Conservation (phyloP, 2,329 filamentous ascomycete species). For the Elsinoe australis region DNA sequence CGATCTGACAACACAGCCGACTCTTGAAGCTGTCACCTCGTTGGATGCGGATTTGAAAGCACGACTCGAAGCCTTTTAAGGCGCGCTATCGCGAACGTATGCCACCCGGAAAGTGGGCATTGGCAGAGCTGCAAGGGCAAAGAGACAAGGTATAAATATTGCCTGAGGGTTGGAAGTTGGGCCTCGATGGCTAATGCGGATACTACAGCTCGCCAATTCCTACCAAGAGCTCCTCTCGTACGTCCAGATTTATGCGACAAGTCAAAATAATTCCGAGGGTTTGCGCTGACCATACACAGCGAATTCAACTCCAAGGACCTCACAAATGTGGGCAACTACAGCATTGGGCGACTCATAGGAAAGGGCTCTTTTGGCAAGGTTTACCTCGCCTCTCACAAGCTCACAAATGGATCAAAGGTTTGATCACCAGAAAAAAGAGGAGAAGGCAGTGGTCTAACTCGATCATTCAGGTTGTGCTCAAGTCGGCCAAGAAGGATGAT, state of each 20-base stretch:
- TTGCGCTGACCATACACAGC: slow-evolving; percentile 42
- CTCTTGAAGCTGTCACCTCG: neutral
- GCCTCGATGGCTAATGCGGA: slow-evolving; percentile 17
- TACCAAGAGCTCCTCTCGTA: slow-evolving; percentile 95
- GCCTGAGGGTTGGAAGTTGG: neutral
- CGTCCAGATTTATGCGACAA: too few relatives aligned
- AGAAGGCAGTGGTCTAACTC: neutral
- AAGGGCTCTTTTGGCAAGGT: slow-evolving; percentile 99
- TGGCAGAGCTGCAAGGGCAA: slow-evolving; percentile 32
- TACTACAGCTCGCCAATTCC: slow-evolving; percentile 76
- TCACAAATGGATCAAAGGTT: slow-evolving; percentile 97
- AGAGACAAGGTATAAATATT: slow-evolving; percentile 28
- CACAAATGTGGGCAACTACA: slow-evolving; percentile 89
- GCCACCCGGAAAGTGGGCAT: slow-evolving; percentile 29
- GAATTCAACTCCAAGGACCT: slow-evolving; percentile 92
- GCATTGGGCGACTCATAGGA: slow-evolving; percentile 81
- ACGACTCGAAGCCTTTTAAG: neutral
- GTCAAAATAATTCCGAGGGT: slow-evolving; percentile 12
- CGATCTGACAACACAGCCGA: too few relatives aligned
- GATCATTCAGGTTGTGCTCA: slow-evolving; percentile 74
- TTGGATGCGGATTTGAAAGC: neutral
- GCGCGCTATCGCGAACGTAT: slow-evolving; percentile 21
- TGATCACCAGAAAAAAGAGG: slow-evolving; percentile 23
- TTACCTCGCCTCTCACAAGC: slow-evolving; percentile 90
- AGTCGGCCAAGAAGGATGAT: slow-evolving; percentile 93